Evolutionary conservation across 805 yeast genomes (phyloP), one percentile per base, ranked within the genome.

Genomic region (Martiniozyma abietophila): DNA sequence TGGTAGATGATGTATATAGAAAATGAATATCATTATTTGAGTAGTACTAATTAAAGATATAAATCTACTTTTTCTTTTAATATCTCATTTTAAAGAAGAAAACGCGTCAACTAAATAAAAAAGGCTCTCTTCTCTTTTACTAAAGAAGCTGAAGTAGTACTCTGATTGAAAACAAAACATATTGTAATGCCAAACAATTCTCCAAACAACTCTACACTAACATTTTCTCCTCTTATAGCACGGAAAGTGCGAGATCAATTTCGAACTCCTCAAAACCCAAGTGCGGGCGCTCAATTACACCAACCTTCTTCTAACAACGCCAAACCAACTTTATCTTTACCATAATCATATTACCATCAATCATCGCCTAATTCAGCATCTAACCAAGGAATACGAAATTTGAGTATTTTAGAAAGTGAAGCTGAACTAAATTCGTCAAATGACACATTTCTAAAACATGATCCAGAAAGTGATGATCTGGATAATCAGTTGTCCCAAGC

Each of bases 161-260:
- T n/a, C n/a, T n/a, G n/a, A n/a, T n/a, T n/a, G 7, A 17, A 17
- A 10, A 18, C 14, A 26, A 24, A 4, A 11, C 9, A 2, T 12
- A 4, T 12, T 8, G 16, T 15, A 14, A 51, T 54, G 57, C 33
- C 54, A 2, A 38, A 44, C 3, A 51, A 53, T 25, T 53, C 58
- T 17, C 88, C 79, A 44, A 80, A 77, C 51, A 78, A 72, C 42
- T 80, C 89, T 2, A 79, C 86, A 4, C 56, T 81, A 31, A 78
- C 78, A 18, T 79, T 81, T 18, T 79, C 88, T 3, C 89, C 92
- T 0, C 60, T 74, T 45, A 62, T 80, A 20, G 59, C 64, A 4
- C 47, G 50, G 31, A 43, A 48, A 20, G 45, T 55, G 14, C 46
- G 47, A 34, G 63, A 58, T 38, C 51, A 53, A 26, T 55, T 57